Evolutionary conservation across 31 red algal species (phyloP), one percentile per base, ranked within the genome.

Genomic region (Porphyra umbilicalis): DNA sequence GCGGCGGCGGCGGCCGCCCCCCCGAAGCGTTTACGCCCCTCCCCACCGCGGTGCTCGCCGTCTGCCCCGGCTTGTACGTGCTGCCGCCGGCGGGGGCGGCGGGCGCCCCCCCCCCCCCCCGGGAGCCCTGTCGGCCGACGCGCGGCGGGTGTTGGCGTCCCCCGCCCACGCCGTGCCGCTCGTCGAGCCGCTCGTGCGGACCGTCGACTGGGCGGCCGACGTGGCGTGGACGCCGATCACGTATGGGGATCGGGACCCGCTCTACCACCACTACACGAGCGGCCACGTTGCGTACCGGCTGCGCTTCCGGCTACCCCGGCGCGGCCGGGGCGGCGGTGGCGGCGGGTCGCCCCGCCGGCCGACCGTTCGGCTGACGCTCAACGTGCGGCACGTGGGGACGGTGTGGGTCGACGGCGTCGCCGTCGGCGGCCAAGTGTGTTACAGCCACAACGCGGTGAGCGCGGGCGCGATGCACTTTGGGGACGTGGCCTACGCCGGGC

Each of bases 391-490:
- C 57, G 85, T 91, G 11, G 94, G 82, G 25, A 85, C 88, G 6
- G 83, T 96, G 32, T 96, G 90, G 89, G 87, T 85, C 81, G 86
- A 96, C 79, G 94, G 94, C 31, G 86, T 77, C 57, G 79, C 84
- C 76, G 86, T 96, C 0, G 94, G 87, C 40, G 82, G 82, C 25
- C 94, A 96, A 68, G 79, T 96, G 14, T 86, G 83, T 39, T 96
- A 90, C 76, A 92, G 90, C 31, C 94, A 96, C 85, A 92, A 96
- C 81, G 84, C 85, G 25, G 86, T 96, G 35, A 88, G 85, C 25
- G 90, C 94, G 35, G 94, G 94, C 35, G 94, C 94, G 29, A 92
- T 96, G 87, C 90, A 96, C 38, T 87, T 82, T 77, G 83, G 80
- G 6, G 94, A 96, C 79, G 34, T 96, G 29, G 79, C 81, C 38